Base-by-base conservation (phyloP, 2,329 filamentous ascomycete genomes). In the Trichoderma sp. region DNA sequence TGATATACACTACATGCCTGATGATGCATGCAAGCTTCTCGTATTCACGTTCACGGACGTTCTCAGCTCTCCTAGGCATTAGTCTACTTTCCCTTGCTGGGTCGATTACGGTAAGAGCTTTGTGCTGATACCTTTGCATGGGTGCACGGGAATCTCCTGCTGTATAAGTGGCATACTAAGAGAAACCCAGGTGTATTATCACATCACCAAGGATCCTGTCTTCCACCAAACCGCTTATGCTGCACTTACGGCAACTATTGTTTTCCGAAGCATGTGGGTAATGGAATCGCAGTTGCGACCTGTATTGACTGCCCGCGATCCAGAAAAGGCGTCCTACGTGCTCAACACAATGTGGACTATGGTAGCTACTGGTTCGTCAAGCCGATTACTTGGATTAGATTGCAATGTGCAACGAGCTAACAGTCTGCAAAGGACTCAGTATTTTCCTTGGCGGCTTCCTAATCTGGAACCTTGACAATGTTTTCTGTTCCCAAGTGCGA, bases 211-310 rank as follows among this genome's bases (percentile, higher is more conserved):
- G 81, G 92, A 97, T 78, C 94, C 95, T 0, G 87, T 90, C 1
- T 97, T 97, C 83, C 95, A 97, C 84, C 94, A 97, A 82, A 92
- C 91, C 76, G 93, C 92, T 5, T 97, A 95, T 79, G 93, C 91
- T 2, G 81, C 93, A 4, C 85, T 97, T 60, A 97, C 94, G 0
- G 88, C 88, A 6, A 86, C 91, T 59, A 91, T 96, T 27, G 87
- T 97, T 29, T 86, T 93, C 71, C 91, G 93, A 41, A 93, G 91
- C 79, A 92, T 95, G 87, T 94, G 91, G 81, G 90, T 94, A 31
- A 96, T 96, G 93, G 86, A 89, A 78, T 81, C 80, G 45, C 77
- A 84, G 65, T 80, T 90, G 64, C 83, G 86, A 80, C 91, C 84
- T 77, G 86, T 81, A 78, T 83, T 85, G 77, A 84, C 80, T 81